Conservation (phyloP, 805 yeast genomes). For the Hanseniaspora nectarophila region DNA sequence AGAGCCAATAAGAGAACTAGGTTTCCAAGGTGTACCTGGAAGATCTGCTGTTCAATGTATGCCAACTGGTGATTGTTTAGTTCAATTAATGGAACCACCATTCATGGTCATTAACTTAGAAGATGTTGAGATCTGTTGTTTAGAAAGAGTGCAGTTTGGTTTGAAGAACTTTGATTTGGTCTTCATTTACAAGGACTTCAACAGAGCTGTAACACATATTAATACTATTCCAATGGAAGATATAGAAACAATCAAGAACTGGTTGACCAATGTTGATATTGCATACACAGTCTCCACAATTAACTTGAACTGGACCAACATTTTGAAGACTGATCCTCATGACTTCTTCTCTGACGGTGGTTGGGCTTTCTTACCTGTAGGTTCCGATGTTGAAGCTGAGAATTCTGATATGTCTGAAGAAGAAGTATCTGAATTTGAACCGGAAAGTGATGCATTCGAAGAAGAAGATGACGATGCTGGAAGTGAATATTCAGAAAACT, state of each 20-base stretch:
- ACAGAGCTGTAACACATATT: constrained; percentile 76
- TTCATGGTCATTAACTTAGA: constrained; percentile 80
- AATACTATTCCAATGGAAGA: constrained; percentile 90
- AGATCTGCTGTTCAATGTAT: constrained; percentile 87
- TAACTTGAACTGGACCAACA: constrained; percentile 88
- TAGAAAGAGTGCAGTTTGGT: constrained; percentile 96
- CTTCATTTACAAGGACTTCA: constrained; percentile 88
- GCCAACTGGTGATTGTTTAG: constrained; percentile 94
- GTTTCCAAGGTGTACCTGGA: constrained; percentile 94
- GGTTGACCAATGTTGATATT: constrained; percentile 96
- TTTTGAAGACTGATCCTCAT: constrained; percentile 95
- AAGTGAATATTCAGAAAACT: constrained; percentile 28
- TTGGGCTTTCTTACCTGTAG: constrained; percentile 87
- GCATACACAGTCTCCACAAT: constrained; percentile 91
- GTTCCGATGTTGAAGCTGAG: constrained; percentile 64
- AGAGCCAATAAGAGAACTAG: constrained; percentile 88
- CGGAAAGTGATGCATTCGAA: constrained; percentile 35
- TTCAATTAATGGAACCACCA: constrained; percentile 90
- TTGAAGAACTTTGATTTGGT: constrained; percentile 92
- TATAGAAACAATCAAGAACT: constrained; percentile 82
- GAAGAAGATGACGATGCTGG: constrained; percentile 31
- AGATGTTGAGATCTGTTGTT: constrained; percentile 87
- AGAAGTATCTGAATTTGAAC: constrained; percentile 41
- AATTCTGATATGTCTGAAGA: constrained; percentile 67
- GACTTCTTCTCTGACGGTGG: constrained; percentile 92